Percentiles rank a stretch among this genome's conserved stretches.
Conservation (phyloP, 2,329 filamentous ascomycete genomes). For the Achaetomium macrosporum region DNA sequence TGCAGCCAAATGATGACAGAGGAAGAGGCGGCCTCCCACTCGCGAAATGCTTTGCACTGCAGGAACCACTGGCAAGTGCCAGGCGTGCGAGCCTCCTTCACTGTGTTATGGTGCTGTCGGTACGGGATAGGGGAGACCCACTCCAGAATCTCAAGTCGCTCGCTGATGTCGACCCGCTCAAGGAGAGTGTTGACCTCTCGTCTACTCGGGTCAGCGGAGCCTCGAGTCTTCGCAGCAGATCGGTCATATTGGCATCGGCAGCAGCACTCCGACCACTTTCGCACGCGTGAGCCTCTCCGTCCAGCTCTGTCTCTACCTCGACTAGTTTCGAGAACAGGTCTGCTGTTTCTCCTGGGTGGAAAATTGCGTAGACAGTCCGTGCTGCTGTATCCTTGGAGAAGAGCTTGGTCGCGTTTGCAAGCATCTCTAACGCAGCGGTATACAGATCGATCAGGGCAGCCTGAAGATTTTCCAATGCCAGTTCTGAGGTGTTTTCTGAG, state of each 20-base stretch:
- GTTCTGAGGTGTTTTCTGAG: neutral
- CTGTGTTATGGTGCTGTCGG: conserved; percentile 9
- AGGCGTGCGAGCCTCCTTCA: conserved; percentile 7
- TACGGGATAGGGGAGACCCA: conserved; percentile 17
- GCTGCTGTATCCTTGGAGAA: neutral
- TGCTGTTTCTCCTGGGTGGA: neutral
- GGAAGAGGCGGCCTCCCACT: conserved; percentile 11
- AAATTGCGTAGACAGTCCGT: neutral
- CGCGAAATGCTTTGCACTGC: neutral
- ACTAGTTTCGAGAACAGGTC: neutral
- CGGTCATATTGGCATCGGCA: neutral
- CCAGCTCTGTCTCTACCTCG: neutral
- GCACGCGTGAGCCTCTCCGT: neutral
- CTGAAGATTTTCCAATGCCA: neutral
- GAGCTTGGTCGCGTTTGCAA: neutral
- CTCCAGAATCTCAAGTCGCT: conserved; percentile 13
- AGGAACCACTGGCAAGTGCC: conserved; percentile 17
- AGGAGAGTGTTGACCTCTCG: neutral
- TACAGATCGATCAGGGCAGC: neutral
- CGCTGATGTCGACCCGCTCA: conserved; percentile 3
- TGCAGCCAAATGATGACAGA: conserved; percentile 14
- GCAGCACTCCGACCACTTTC: neutral
- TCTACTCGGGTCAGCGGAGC: neutral
- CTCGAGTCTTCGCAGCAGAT: neutral
- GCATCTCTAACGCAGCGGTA: neutral